A percentile compares a stretch with the other conserved stretches of the same genome.
Conservation (phyloP, 208 protist genomes). For the Angomonas ambiguus region DNA sequence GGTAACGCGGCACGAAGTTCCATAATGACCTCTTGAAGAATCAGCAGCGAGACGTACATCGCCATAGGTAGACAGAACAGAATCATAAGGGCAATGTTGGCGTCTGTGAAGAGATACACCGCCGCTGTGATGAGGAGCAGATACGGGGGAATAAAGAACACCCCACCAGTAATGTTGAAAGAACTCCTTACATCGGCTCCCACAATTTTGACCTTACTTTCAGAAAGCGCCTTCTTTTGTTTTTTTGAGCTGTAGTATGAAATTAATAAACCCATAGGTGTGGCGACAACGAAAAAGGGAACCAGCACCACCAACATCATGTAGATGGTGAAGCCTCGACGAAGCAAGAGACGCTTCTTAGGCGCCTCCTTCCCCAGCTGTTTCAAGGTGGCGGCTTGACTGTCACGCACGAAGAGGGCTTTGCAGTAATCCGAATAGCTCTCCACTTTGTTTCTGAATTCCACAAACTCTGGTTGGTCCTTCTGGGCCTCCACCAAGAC, state of each 20-base stretch:
- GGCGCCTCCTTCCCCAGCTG: constrained; percentile 47
- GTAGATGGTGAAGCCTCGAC: constrained; percentile 69
- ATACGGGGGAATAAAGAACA: constrained; percentile 53
- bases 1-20: constrained; percentile 78
- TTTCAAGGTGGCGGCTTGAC: constrained; percentile 80
- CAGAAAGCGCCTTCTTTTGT: constrained; percentile 58
- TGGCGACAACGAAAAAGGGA: constrained; percentile 76
- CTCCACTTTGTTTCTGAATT: constrained; percentile 72
- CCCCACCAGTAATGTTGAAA: constrained; percentile 77
- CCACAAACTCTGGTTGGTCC: constrained; percentile 52
- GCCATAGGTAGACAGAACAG: constrained; percentile 84
- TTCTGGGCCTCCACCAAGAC: constrained; percentile 66
- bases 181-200: constrained; percentile 89
- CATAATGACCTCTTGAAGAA: constrained; percentile 81
- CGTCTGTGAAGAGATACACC: constrained; percentile 55
- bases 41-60: constrained; percentile 86
- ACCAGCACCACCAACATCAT: constrained; percentile 74
- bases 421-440: constrained; percentile 82
- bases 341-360: constrained; percentile 62
- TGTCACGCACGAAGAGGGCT: constrained; percentile 77
- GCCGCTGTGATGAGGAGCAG: constrained; percentile 57
- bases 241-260: constrained; percentile 48
- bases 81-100: constrained; percentile 59
- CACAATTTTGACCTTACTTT: constrained; percentile 87
- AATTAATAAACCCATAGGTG: constrained; percentile 67